Evolutionary conservation across 2,329 filamentous ascomycete species (phyloP), one percentile per base, ranked within the genome.

Genomic region (Graphiopsis chlorocephala): DNA sequence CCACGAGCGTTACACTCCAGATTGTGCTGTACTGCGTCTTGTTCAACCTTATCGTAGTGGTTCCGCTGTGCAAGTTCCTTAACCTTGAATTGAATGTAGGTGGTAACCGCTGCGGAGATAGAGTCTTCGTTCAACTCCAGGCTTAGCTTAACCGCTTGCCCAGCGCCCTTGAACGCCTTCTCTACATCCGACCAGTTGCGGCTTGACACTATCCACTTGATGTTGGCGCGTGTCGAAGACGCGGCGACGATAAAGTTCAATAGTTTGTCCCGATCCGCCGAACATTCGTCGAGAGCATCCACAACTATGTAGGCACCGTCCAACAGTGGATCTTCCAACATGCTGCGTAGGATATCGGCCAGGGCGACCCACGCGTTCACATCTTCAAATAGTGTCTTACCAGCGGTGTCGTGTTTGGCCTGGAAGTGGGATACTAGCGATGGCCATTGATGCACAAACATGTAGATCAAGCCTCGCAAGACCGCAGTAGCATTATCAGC

Each of bases 241-340:
- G 35, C 35, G 35, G 35, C 17, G 15, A 68, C 60, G 55, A 82
- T 75, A 15, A 81, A 66, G 0, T 75, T 53, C 14, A 83, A 69
- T 3, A 83, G 77, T 45, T 73, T 53, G 0, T 53, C 6, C 25
- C 69, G 65, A 42, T 69, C 74, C 10, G 38, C 50, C 15, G 56
- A 64, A 66, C 79, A 83, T 68, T 84, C 81, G 64, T 85, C 81
- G 0, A 84, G 77, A 1, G 80, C 81, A 69, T 84, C 80, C 50
- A 85, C 70, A 14, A 83, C 65, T 4, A 85, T 60, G 65, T 74
- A 74, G 0, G 71, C 73, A 0, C 14, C 66, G 1, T 69, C 17
- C 2, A 78, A 61, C 6, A 14, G 70, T 2, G 66, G 63, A 50
- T 82, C 78, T 17, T 73, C 17, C 1, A 85, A 64, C 12, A 85